Percentiles rank a stretch among this genome's conserved stretches.
phyloP scores from a whole-genome alignment of 75 land plant species.

The Isoetes taiwanensis region DNA sequence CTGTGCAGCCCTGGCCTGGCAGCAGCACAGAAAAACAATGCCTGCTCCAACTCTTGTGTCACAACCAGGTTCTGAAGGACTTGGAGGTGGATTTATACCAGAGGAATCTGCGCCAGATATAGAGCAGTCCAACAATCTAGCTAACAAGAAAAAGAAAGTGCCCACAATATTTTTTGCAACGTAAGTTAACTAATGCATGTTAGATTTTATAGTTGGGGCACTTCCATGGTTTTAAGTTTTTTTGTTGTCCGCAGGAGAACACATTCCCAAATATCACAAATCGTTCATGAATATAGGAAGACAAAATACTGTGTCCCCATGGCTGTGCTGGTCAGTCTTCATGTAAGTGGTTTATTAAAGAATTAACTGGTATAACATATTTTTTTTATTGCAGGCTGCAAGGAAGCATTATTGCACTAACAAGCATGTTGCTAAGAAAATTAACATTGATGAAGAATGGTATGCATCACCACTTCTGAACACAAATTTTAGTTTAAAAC shows the following conservation, averaged over 20 bases:
- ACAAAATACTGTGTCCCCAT: constrained; percentile 83
- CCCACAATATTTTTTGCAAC: constrained; percentile 80
- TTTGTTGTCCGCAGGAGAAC: constrained; percentile 93
- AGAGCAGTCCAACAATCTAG: constrained; percentile 4
- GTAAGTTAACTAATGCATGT: constrained; percentile 31
- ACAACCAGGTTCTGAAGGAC: background rate
- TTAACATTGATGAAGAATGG: constrained; percentile 92
- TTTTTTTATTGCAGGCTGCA: constrained; percentile 49
- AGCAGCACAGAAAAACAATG: constrained; percentile 23
- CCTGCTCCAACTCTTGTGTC: background rate
- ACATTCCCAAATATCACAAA: constrained; percentile 84
- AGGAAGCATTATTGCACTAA: constrained; percentile 88
- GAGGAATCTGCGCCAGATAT: constrained; percentile 36
- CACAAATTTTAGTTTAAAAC: background rate
- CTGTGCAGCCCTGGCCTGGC: constrained; percentile 92
- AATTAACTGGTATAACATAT: background rate
- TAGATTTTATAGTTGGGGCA: too few species aligned
- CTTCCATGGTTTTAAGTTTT: too few species aligned
- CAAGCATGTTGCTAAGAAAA: constrained; percentile 30
- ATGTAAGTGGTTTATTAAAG: background rate
- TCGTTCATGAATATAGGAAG: constrained; percentile 67
- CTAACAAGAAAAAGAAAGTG: constrained; percentile 23
- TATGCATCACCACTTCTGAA: constrained; percentile 1
- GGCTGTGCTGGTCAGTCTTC: constrained; percentile 65
- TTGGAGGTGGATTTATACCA: constrained; percentile 81